phyloP scores from a whole-genome alignment of 2,329 filamentous ascomycete species.

The Trichoderma koningiopsis region DNA sequence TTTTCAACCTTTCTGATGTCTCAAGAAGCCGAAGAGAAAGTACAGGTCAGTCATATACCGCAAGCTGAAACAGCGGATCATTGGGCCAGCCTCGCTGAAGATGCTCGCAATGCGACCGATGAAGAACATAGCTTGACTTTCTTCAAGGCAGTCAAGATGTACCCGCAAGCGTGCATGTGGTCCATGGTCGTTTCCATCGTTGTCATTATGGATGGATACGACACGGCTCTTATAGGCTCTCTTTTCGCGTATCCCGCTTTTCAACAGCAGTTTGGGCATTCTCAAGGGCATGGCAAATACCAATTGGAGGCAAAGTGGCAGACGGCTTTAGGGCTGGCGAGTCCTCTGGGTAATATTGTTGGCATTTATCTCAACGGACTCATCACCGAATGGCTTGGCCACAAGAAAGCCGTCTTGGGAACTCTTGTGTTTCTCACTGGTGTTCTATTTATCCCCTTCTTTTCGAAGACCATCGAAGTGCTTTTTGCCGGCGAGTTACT shows the following conservation, averaged over 20 bases:
- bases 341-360: constrained; percentile 50
- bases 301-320: constrained; percentile 52
- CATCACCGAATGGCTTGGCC: not conserved
- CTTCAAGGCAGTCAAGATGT: constrained; percentile 33
- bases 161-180: constrained; percentile 42
- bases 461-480: constrained; percentile 42
- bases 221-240: constrained; percentile 40
- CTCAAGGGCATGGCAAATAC: not conserved
- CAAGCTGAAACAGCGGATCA: not conserved
- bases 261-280: not conserved
- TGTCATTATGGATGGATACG: constrained; percentile 49
- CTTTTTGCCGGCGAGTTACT: constrained; percentile 48
- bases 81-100: not conserved
- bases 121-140: constrained; percentile 1
- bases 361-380: constrained; percentile 38
- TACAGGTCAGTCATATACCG: not conserved
- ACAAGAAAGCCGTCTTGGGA: not conserved
- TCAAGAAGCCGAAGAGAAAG: not conserved
- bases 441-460: constrained; percentile 52
- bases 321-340: constrained; percentile 49
- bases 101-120: not conserved
- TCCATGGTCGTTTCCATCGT: constrained; percentile 40
- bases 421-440: constrained; percentile 34
- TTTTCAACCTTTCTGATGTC: not conserved
- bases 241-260: constrained; percentile 41